A percentile compares a stretch with the other conserved stretches of the same genome.
Conservation (phyloP, 371 early-diverging fungal species). For the Mucor racemosus region DNA sequence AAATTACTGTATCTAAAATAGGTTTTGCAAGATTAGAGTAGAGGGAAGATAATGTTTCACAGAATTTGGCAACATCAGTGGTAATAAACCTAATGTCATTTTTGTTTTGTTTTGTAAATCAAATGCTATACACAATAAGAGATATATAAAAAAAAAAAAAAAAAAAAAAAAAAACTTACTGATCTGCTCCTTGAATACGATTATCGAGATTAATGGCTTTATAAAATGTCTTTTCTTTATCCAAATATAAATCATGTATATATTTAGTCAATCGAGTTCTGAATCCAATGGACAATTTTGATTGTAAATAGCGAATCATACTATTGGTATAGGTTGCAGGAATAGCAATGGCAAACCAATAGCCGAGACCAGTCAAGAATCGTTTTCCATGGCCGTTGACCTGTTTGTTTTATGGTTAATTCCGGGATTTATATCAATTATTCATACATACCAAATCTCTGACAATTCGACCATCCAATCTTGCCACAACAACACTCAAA, state of each 20-base stretch:
- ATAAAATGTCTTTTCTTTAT: constrained; percentile 80
- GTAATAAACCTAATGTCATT: constrained; percentile 65
- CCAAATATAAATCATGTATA: constrained; percentile 80
- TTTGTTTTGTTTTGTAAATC: not conserved
- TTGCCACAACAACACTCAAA: constrained; percentile 90
- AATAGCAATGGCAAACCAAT: constrained; percentile 96
- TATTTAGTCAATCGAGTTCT: constrained; percentile 82
- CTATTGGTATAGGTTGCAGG: constrained; percentile 98
- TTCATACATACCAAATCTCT: constrained; percentile 77
- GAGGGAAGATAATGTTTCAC: constrained; percentile 72
- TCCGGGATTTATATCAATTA: not conserved
- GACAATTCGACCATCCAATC: constrained; percentile 93
- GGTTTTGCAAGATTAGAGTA: constrained; percentile 91
- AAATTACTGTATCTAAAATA: constrained; percentile 81
- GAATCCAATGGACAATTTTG: constrained; percentile 89
- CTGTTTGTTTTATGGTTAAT: constrained; percentile 12
- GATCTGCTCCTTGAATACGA: constrained; percentile 86
- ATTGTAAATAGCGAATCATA: constrained; percentile 93
- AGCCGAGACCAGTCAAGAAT: constrained; percentile 61
- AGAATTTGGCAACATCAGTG: constrained; percentile 85
- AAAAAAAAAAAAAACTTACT: constrained; percentile 48
- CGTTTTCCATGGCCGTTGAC: constrained; percentile 45
- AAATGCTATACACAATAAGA: not conserved
- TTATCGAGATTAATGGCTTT: constrained; percentile 83
- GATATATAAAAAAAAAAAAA: no score